Evolutionary conservation across 352 stramenopile species (phyloP).

Genomic region (Globisporangium spinosum): DNA sequence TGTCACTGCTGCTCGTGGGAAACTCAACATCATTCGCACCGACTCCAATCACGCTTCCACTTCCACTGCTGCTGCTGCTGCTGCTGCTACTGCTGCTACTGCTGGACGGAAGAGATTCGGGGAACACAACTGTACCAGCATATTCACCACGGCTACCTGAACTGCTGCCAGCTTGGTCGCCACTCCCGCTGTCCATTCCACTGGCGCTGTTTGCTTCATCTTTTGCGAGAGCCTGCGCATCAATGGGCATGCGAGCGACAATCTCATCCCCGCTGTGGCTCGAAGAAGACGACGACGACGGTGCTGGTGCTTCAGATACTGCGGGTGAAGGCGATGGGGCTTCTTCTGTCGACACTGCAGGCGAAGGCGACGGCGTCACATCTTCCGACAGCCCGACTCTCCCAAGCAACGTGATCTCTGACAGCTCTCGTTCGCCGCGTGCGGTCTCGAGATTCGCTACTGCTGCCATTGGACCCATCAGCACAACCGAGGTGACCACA

Average conservation of each 20-base stretch:
- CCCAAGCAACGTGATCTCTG: conserved; percentile 12
- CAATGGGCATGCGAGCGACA: conserved; percentile 9
- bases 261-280: neutral
- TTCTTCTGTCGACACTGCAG: neutral
- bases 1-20: neutral
- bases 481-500: neutral
- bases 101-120: neutral
- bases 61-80: neutral
- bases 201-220: neutral
- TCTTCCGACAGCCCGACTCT: conserved; percentile 2
- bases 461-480: neutral
- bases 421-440: neutral
- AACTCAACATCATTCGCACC: neutral
- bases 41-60: neutral
- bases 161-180: neutral
- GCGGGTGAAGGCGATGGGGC: neutral
- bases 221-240: neutral
- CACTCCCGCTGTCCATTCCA: neutral
- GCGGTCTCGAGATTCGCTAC: neutral
- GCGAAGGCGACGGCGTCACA: neutral
- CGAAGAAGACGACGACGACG: neutral
- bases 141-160: neutral
- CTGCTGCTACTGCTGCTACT: neutral
- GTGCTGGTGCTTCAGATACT: neutral
- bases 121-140: neutral